Evolutionary conservation across 83 land plant species (phyloP).

Genomic region (Thuja plicata): DNA sequence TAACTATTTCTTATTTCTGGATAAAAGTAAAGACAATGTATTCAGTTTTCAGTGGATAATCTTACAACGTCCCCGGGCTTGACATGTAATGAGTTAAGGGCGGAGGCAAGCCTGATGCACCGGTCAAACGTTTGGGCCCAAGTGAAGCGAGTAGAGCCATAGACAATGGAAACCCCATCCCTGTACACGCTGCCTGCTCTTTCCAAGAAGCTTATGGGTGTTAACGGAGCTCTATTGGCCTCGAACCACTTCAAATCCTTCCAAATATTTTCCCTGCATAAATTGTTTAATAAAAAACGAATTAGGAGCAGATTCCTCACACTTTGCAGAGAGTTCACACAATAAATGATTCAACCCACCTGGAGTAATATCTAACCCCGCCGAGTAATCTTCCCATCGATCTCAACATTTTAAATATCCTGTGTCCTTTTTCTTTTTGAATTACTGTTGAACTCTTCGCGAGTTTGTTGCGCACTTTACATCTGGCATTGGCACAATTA

Average conservation of each 20-base stretch:
- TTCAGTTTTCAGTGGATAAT: too few species aligned
- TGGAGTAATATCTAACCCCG: background rate
- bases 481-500: too few species aligned
- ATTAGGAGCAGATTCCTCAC: background rate
- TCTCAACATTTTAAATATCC: background rate
- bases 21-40: too few species aligned
- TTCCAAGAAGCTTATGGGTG: constrained; percentile 62
- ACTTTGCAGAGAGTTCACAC: too few species aligned
- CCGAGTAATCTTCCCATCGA: background rate
- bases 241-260: constrained; percentile 33
- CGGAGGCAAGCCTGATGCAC: constrained; percentile 76
- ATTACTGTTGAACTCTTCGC: too few species aligned
- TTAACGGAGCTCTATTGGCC: constrained; percentile 62
- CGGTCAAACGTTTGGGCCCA: constrained; percentile 76
- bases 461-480: too few species aligned
- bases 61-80: constrained; percentile 53
- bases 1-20: too few species aligned
- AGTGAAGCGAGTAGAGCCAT: constrained; percentile 49
- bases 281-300: too few species aligned
- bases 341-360: background rate
- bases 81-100: constrained; percentile 36
- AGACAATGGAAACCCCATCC: constrained; percentile 52
- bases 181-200: constrained; percentile 51
- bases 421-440: too few species aligned
- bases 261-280: background rate